A percentile compares a stretch with the other conserved stretches of the same genome.
Evolutionary conservation across 179 eudicot species (phyloP).

Genomic region (Actinidia chinensis): DNA sequence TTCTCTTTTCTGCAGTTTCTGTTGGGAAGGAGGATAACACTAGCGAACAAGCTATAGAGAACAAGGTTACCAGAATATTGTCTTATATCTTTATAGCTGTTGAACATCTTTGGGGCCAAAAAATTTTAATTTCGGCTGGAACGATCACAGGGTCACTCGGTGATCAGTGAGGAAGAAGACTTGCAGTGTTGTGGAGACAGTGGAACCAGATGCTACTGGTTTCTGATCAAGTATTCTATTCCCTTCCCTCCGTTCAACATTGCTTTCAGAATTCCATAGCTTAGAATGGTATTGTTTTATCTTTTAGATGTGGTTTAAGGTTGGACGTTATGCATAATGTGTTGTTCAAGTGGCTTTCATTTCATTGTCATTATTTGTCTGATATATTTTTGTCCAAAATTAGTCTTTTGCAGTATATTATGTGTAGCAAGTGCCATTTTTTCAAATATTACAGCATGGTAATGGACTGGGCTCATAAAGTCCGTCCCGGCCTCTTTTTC

Average conservation of each 20-base stretch:
- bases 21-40: slow-evolving; percentile 58
- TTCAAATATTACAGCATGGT: no score
- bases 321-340: no score
- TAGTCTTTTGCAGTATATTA: no score
- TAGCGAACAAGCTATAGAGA: slow-evolving; percentile 61
- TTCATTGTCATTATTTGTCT: no score
- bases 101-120: not conserved
- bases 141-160: slow-evolving; percentile 49
- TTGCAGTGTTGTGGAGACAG: slow-evolving; percentile 42
- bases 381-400: no score
- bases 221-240: slow-evolving; percentile 60
- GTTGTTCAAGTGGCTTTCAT: no score
- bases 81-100: not conserved
- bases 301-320: no score
- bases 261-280: not conserved
- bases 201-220: slow-evolving; percentile 65
- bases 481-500: no score
- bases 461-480: no score
- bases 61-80: slow-evolving; percentile 47
- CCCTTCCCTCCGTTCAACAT: slow-evolving; percentile 18
- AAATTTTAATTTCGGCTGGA: slow-evolving; percentile 3
- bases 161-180: slow-evolving; percentile 59
- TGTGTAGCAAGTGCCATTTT: no score
- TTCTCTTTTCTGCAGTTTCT: slow-evolving; percentile 46
- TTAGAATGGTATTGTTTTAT: not conserved